phyloP scores from a whole-genome alignment of 2,329 filamentous ascomycete genomes.

The Epicoccum nigrum region DNA sequence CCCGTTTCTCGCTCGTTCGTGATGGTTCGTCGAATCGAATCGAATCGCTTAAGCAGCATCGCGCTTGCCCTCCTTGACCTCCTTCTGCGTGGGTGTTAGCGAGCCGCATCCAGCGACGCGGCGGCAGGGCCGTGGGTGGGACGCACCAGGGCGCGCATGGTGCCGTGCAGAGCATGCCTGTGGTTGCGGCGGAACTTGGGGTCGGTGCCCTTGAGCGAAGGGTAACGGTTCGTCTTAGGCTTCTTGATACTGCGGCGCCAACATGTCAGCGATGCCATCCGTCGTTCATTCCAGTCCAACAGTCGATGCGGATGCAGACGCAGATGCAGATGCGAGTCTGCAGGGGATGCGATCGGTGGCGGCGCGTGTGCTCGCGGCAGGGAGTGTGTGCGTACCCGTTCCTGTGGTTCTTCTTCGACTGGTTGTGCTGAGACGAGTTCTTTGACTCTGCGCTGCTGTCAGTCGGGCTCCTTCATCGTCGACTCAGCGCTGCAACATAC shows the following conservation, averaged over 20 bases:
- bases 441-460: slow-evolving; percentile 78
- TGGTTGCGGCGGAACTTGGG: slow-evolving; percentile 99
- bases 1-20: slow-evolving; percentile 43
- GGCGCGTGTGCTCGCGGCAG: slow-evolving; percentile 18
- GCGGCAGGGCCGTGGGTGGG: neutral
- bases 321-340: neutral
- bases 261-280: slow-evolving; percentile 26
- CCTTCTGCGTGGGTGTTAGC: slow-evolving; percentile 71
- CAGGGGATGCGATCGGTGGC: slow-evolving; percentile 1
- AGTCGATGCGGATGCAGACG: too few species aligned
- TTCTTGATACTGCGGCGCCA: slow-evolving; percentile 86
- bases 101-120: neutral
- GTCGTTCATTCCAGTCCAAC: too few species aligned
- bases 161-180: slow-evolving; percentile 99
- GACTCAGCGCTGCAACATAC: slow-evolving; percentile 57
- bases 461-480: slow-evolving; percentile 10
- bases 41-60: slow-evolving; percentile 79
- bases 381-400: slow-evolving; percentile 78
- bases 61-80: slow-evolving; percentile 94
- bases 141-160: slow-evolving; percentile 94
- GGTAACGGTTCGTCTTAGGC: slow-evolving; percentile 99
- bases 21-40: slow-evolving; percentile 35
- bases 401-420: slow-evolving; percentile 97
- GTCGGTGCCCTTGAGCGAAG: slow-evolving; percentile 97
- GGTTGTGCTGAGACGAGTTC: slow-evolving; percentile 99